Conservation (phyloP, 73 alveolate genomes). For the Stentor coeruleus region DNA sequence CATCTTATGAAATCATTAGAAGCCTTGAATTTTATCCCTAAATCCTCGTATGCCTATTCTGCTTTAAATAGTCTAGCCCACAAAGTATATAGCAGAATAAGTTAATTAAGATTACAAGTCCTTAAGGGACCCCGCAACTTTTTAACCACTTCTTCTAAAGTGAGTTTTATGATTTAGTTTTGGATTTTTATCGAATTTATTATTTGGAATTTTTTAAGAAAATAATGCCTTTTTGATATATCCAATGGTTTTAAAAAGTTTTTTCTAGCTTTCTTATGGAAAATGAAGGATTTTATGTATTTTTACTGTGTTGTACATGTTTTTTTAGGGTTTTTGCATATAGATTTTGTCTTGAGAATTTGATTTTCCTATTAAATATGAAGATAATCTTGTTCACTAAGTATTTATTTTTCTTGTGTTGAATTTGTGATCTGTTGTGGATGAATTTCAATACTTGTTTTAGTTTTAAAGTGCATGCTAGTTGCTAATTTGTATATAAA, state of each 20-base stretch:
- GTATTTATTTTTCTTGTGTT: conserved; percentile 96
- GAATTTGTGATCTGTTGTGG: conserved; percentile 89
- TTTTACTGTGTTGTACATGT: neutral
- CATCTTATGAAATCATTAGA: conserved; percentile 18
- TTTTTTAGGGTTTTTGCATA: conserved; percentile 69
- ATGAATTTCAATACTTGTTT: conserved; percentile 80
- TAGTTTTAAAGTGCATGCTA: conserved; percentile 82
- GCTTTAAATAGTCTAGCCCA: conserved; percentile 11
- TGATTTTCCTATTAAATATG: conserved; percentile 84
- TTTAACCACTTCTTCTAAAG: neutral
- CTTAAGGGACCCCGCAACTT: too few species aligned
- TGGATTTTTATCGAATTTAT: conserved; percentile 37
- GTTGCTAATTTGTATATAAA: conserved; percentile 88
- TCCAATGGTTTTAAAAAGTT: neutral
- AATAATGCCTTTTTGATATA: neutral
- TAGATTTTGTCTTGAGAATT: conserved; percentile 92
- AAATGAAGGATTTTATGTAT: neutral
- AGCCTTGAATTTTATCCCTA: neutral
- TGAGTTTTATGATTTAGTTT: conserved; percentile 79
- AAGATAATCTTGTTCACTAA: conserved; percentile 94
- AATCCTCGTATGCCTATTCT: neutral
- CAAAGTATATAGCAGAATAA: conserved; percentile 22
- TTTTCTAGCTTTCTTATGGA: neutral
- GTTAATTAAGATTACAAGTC: too few species aligned
- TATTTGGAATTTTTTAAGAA: neutral